Percentiles rank a stretch among this genome's conserved stretches.
phyloP scores from a whole-genome alignment of 2,329 filamentous ascomycete species.

The Teratosphaeria nubilosa region DNA sequence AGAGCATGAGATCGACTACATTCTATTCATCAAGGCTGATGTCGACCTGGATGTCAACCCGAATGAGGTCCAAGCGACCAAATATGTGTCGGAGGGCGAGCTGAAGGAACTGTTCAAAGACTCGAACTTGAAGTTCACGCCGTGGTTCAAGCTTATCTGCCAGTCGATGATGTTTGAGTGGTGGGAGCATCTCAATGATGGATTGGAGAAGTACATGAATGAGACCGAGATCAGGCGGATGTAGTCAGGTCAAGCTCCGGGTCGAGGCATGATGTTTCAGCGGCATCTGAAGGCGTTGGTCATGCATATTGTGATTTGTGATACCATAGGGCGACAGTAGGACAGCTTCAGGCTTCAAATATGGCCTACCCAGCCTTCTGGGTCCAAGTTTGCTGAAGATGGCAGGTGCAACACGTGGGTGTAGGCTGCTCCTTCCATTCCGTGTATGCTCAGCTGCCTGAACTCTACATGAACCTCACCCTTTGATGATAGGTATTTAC shows the following conservation, averaged over 20 bases:
- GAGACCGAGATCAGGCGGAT: constrained; percentile 85
- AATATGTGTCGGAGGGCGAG: constrained; percentile 73
- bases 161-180: constrained; percentile 95
- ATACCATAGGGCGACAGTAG: constrained; percentile 7
- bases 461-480: neutral
- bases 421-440: neutral
- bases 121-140: constrained; percentile 74
- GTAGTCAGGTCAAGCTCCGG: constrained; percentile 26
- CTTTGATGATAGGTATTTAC: too few relatives aligned
- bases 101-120: constrained; percentile 80
- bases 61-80: constrained; percentile 80
- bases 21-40: constrained; percentile 92
- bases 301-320: constrained; percentile 3
- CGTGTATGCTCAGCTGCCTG: neutral
- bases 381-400: neutral
- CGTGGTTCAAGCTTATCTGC: constrained; percentile 99
- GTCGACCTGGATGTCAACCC: constrained; percentile 72
- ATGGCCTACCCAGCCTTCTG: neutral
- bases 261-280: neutral
- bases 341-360: neutral
- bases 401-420: neutral
- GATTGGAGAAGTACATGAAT: constrained; percentile 74
- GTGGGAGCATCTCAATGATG: constrained; percentile 78
- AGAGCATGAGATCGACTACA: constrained; percentile 98
- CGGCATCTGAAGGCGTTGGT: constrained; percentile 5